Conservation (phyloP, 2,329 filamentous ascomycete species). For the Fusarium nurragi region DNA sequence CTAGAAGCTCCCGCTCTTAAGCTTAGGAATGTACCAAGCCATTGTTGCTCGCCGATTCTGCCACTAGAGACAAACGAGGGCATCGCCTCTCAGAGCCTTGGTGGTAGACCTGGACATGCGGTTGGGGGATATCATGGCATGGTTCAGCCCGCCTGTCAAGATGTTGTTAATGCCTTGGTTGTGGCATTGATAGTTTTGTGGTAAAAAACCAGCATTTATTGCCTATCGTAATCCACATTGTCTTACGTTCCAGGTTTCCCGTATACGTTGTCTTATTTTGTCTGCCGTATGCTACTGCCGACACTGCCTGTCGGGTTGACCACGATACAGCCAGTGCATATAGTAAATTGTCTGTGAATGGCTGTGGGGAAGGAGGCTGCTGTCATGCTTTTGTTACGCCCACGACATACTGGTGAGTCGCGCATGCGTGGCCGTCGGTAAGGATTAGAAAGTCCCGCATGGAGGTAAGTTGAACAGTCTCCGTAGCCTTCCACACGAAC, state of each 20-base stretch:
- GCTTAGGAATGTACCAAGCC: conserved; percentile 37
- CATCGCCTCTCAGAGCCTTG: conserved; percentile 1
- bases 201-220: not conserved
- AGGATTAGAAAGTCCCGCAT: not conserved
- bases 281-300: not conserved
- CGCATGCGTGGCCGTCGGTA: not conserved
- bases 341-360: not conserved
- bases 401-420: conserved; percentile 9
- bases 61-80: conserved; percentile 1
- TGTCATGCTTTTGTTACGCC: not conserved
- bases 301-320: not conserved
- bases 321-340: not conserved
- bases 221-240: not conserved
- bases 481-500: not conserved
- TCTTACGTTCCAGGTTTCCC: not conserved
- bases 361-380: not conserved
- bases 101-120: not conserved
- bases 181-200: not conserved
- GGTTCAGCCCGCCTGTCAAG: not conserved
- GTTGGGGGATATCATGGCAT: not conserved
- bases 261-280: not conserved
- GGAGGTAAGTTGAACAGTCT: not conserved
- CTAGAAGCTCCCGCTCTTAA: conserved; percentile 6
- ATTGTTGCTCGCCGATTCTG: conserved; percentile 1
- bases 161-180: not conserved